phyloP scores from a whole-genome alignment of 768 basidiomycete genomes.

The Cystoderma amianthinum region DNA sequence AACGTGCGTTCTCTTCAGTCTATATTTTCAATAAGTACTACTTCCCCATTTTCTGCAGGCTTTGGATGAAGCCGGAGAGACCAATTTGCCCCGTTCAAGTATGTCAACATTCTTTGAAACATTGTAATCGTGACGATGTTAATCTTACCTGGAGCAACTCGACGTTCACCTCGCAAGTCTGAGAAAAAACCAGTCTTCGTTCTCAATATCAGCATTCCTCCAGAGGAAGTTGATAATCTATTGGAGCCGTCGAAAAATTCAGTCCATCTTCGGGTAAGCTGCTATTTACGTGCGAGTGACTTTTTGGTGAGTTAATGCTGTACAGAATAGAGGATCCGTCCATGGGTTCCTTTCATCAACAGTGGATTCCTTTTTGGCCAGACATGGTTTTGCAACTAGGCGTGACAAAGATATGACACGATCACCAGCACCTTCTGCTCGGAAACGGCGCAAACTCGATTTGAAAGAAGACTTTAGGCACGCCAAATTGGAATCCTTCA shows the following conservation, averaged over 20 bases:
- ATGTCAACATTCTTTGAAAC: constrained; percentile 10
- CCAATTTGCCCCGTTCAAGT: constrained; percentile 36
- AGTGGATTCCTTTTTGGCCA: constrained; percentile 55
- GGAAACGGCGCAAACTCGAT: constrained; percentile 44
- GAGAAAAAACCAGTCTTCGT: constrained; percentile 83
- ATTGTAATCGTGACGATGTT: constrained; percentile 1
- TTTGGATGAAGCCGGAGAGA: constrained; percentile 58
- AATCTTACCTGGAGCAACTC: constrained; percentile 32
- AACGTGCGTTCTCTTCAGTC: constrained; percentile 47
- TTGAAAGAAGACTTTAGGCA: constrained; percentile 3
- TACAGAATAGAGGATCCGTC: constrained; percentile 55
- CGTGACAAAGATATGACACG: not conserved
- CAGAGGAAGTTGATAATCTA: constrained; percentile 65
- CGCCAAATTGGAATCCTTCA: not conserved
- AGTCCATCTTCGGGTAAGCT: constrained; percentile 60
- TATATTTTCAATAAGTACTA: constrained; percentile 1
- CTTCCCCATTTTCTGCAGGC: constrained; percentile 37
- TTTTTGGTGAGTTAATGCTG: constrained; percentile 6
- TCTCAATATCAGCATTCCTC: constrained; percentile 64
- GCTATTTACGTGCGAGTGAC: constrained; percentile 3
- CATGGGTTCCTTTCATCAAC: constrained; percentile 48
- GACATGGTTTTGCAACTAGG: constrained; percentile 50
- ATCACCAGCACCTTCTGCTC: constrained; percentile 23
- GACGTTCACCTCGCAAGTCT: constrained; percentile 71
- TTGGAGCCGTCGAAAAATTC: constrained; percentile 71